Evolutionary conservation across 78 protist genomes (phyloP).

Genomic region (Speleostelium caveatum): DNA sequence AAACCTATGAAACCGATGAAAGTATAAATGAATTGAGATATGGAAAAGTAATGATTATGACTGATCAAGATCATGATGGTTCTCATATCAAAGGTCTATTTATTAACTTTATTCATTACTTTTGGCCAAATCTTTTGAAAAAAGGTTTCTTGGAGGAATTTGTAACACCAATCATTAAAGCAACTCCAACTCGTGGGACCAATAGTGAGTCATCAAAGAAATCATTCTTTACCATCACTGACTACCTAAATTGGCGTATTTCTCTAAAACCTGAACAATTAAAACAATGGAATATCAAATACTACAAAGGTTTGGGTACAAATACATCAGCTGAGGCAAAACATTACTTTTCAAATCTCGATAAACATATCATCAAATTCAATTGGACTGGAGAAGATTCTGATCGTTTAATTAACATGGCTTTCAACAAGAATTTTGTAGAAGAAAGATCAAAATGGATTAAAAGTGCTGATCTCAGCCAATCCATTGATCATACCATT

Average conservation of each 20-base stretch:
- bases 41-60: constrained; percentile 99
- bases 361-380: constrained; percentile 88
- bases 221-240: constrained; percentile 77
- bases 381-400: constrained; percentile 74
- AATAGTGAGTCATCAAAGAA: constrained; percentile 4
- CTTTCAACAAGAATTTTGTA: constrained; percentile 89
- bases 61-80: constrained; percentile 99
- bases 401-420: constrained; percentile 88
- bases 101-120: constrained; percentile 96
- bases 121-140: constrained; percentile 98
- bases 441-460: constrained; percentile 98
- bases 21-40: constrained; percentile 90
- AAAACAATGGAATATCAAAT: constrained; percentile 90
- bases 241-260: constrained; percentile 90
- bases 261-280: neutral
- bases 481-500: constrained; percentile 62
- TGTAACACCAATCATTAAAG: constrained; percentile 99
- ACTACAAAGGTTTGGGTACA: constrained; percentile 99
- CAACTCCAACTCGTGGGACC: neutral
- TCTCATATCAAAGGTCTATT: constrained; percentile 99
- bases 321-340: constrained; percentile 93
- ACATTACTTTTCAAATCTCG: constrained; percentile 94
- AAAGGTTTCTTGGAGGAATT: constrained; percentile 96
- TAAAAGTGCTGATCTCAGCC: too few relatives aligned
- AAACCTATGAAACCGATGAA: constrained; percentile 74